These are phyloP conservation scores for Lentinula novae-zelandiae DNA, from an alignment of 1,284 basidiomycete species.

Conservation along the genomic window DNA sequence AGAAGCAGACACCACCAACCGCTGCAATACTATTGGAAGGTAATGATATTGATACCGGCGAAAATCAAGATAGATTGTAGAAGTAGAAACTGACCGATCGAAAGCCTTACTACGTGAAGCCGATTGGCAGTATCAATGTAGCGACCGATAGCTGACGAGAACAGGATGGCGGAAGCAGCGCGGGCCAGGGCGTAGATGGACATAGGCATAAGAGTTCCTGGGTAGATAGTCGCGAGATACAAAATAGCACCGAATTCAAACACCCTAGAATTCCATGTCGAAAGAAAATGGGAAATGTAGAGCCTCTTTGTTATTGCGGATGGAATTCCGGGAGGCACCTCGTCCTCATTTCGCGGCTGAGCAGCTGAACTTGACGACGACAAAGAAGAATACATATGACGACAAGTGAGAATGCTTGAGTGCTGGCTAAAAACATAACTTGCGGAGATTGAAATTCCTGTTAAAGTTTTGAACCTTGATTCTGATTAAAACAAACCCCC, in stretches of 20 bases:
- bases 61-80: not conserved
- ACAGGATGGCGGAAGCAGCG: not conserved
- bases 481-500: too few species aligned
- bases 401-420: too few species aligned
- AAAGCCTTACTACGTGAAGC: not conserved
- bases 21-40: not conserved
- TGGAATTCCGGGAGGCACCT: too few species aligned
- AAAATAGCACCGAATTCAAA: not conserved
- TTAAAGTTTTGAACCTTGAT: too few species aligned
- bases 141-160: not conserved
- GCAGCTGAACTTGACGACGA: too few species aligned
- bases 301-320: not conserved
- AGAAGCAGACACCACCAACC: not conserved
- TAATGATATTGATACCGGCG: not conserved
- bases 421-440: too few species aligned
- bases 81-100: not conserved
- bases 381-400: too few species aligned
- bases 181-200: not conserved
- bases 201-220: not conserved
- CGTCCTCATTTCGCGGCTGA: too few species aligned
- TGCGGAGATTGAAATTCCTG: too few species aligned
- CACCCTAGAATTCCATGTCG: not conserved
- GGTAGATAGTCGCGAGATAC: not conserved
- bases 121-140: not conserved
- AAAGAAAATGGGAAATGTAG: not conserved